These are phyloP conservation scores for Pseudovirgaria hyperparasitica DNA, from an alignment of 2,329 filamentous ascomycete genomes.

Conservation along the genomic window DNA sequence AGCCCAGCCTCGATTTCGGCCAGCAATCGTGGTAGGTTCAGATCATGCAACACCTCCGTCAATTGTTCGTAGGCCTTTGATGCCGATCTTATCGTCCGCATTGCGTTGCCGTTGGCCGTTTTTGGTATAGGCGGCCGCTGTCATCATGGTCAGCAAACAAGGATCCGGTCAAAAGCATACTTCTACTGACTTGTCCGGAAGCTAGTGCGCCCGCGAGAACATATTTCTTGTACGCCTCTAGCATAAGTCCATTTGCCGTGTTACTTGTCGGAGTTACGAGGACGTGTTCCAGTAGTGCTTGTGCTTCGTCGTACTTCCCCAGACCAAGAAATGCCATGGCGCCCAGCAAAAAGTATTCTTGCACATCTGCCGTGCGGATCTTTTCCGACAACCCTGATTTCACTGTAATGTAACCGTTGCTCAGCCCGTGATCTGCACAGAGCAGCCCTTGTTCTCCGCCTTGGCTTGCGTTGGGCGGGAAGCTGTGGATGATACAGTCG, in stretches of 20 bases:
- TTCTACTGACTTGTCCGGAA: constrained; percentile 44
- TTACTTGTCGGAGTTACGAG: constrained; percentile 48
- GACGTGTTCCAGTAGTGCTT: constrained; percentile 33
- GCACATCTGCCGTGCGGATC: constrained; percentile 40
- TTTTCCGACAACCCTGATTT: constrained; percentile 44
- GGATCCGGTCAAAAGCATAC: background rate
- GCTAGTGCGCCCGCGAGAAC: constrained; percentile 62
- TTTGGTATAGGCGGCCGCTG: constrained; percentile 39
- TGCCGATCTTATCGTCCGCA: constrained; percentile 44
- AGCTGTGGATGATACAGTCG: constrained; percentile 53
- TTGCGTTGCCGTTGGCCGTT: constrained; percentile 39
- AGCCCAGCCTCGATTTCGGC: constrained; percentile 46
- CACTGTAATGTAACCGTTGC: constrained; percentile 46
- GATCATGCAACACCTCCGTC: constrained; percentile 53
- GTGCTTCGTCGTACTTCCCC: constrained; percentile 30
- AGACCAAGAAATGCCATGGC: constrained; percentile 34
- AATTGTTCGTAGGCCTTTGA: constrained; percentile 60
- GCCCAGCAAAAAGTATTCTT: constrained; percentile 40
- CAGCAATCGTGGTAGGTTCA: constrained; percentile 46
- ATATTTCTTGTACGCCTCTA: constrained; percentile 89
- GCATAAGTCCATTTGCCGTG: constrained; percentile 62
- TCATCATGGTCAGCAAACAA: constrained; percentile 1
- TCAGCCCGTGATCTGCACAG: constrained; percentile 29
- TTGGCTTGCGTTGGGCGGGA: constrained; percentile 32
- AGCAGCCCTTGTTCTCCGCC: constrained; percentile 21